These are phyloP conservation scores for Phlyctochytrium planicorne DNA, from an alignment of 192 early-diverging fungal genomes.

Conservation along the genomic window DNA sequence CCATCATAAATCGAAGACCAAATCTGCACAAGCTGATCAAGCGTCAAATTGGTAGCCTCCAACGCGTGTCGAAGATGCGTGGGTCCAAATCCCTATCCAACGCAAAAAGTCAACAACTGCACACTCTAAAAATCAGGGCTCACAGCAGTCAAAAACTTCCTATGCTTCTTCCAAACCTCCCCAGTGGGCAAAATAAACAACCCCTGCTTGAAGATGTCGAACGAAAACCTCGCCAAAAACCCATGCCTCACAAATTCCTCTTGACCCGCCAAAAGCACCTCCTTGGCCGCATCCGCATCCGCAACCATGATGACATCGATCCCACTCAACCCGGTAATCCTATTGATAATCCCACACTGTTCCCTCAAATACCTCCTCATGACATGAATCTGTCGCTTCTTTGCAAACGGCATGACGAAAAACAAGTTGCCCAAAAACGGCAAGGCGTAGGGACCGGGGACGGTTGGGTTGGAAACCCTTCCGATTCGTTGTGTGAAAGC, in stretches of 20 bases:
- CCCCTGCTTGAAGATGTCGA: constrained; percentile 18
- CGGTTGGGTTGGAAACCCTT: too few species aligned
- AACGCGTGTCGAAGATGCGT: constrained; percentile 34
- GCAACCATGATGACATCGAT: background rate
- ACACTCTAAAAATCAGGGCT: too few species aligned
- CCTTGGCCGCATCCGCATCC: background rate
- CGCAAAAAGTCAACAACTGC: too few species aligned
- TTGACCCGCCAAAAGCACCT: background rate
- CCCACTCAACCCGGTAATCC: background rate
- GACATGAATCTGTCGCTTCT: background rate
- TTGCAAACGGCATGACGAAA: background rate
- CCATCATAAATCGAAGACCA: constrained; percentile 7
- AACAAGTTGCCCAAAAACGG: constrained; percentile 18
- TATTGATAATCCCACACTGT: background rate
- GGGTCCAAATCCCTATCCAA: constrained; percentile 53
- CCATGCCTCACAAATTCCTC: background rate
- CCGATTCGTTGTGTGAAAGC: too few species aligned
- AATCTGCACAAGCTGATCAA: background rate
- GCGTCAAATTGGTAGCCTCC: constrained; percentile 7
- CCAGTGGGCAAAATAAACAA: constrained; percentile 40
- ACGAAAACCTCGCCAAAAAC: background rate
- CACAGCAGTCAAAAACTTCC: constrained; percentile 51
- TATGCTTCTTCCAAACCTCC: constrained; percentile 49
- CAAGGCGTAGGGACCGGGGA: too few species aligned
- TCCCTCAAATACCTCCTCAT: background rate